These are phyloP conservation scores for Diplodia intermedia DNA, from an alignment of 2,329 filamentous ascomycete species.

Conservation along the genomic window DNA sequence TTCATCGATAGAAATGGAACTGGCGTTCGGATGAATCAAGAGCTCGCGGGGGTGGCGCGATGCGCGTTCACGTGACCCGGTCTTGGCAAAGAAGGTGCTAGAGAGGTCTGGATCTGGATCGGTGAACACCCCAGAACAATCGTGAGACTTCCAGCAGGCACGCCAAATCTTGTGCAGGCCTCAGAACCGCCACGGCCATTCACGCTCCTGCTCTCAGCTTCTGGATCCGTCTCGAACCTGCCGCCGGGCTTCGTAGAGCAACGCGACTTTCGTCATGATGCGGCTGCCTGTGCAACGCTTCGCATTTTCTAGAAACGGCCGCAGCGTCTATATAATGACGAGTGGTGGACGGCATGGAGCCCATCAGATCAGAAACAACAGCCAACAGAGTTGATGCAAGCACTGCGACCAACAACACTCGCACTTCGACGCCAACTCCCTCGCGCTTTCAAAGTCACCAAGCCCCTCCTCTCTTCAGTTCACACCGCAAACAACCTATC, in stretches of 20 bases:
- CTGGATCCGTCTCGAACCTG: conserved; percentile 23
- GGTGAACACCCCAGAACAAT: conserved; percentile 26
- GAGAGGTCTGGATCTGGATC: conserved; percentile 9
- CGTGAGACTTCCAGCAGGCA: conserved; percentile 15
- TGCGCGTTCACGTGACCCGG: conserved; percentile 21
- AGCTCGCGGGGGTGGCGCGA: neutral
- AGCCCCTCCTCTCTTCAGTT: conserved; percentile 37
- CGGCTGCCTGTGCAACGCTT: neutral
- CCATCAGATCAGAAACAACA: conserved; percentile 40
- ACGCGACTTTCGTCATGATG: conserved; percentile 17
- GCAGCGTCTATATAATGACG: conserved; percentile 41
- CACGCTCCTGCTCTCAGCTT: conserved; percentile 5
- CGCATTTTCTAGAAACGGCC: conserved; percentile 42
- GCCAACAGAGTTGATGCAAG: conserved; percentile 45
- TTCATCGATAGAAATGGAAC: conserved; percentile 46
- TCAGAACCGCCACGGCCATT: conserved; percentile 18
- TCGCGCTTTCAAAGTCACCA: conserved; percentile 43
- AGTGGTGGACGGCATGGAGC: neutral
- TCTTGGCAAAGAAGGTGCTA: conserved; percentile 24
- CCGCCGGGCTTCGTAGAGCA: neutral
- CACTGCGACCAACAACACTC: conserved; percentile 42
- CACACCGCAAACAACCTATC: conserved; percentile 37
- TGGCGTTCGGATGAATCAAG: neutral
- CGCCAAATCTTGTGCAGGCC: neutral
- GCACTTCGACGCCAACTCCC: conserved; percentile 41